Base-by-base conservation (phyloP, 441 rosid species). In the Macaranga tanarius region DNA sequence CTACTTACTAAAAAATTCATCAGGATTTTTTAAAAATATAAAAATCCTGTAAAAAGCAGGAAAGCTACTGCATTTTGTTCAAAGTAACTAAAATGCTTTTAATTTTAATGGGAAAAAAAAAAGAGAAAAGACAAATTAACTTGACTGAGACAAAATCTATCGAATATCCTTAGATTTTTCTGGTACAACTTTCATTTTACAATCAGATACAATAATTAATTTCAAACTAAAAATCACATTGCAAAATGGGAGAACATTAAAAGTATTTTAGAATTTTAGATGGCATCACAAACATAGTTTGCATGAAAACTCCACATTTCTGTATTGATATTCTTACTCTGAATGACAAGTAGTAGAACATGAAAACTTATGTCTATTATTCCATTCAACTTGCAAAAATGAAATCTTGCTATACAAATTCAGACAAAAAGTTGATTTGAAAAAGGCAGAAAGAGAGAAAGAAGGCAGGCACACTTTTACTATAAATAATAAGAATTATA, bases 321-420 rank as follows among this genome's bases (percentile, higher is more conserved):
- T 42, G 65, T 45, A 70, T 48, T 60, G 47, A n/a, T 38, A 71
- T 34, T 73, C 47, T 48, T n/a, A 47, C n/a, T 59, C 48, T 17
- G 20, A 50, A 16, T 56, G 54, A 17, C 67, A 67, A 40, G 40
- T 67, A 25, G 47, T 6, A 42, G 63, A 42, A 55, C 31, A n/a
- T 55, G 12, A 16, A 45, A 23, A 11, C 25, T 25, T 23, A 38
- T 63, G 31, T 62, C 62, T 15, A 31, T 20, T 72, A 19, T 71
- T 44, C 20, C 17, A 47, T 17, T 20, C 23, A 71, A 62, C 63
- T 47, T 62, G 38, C 54, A 52, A 56, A 54, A 62, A 26, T 34
- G 38, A 34, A 34, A n/a, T 50, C 55, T 31, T 26, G 34, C 47
- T 51, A 28, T 45, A 38, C 57, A 16, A n/a, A 16, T 51, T 40